Evolutionary conservation across 2,329 filamentous ascomycete species (phyloP), one percentile per base, ranked within the genome.

Genomic region (Alternaria triticina): DNA sequence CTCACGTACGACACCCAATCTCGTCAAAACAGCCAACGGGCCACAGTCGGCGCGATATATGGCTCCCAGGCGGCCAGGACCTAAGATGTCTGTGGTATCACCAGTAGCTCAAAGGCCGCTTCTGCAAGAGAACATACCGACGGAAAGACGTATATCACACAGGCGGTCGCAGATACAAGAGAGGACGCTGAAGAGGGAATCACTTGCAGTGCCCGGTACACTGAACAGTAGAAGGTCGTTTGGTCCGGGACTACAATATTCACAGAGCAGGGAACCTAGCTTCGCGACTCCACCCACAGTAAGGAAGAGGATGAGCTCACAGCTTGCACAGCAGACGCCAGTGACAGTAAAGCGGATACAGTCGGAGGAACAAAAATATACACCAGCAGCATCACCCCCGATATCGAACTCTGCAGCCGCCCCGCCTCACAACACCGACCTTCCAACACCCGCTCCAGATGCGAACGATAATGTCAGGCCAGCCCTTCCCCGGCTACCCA

Each of bases 1-100:
- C 30, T 77, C 77, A 59, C 66, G 71, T 8, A 78, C 75, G 15
- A 77, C 75, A 23, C 70, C 77, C 2, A 79, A 74, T 55, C 65
- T 78, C 20, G 54, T 64, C n/a, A 72, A 70, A 15, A 28, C 28
- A 11, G 30, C 52, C n/a, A 58, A 59, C 25, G 65, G 68, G 43
- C 57, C 62, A 10, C 67, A 61, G n/a, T 27, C 57, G 28, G 59
- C 50, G 11, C 55, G 58, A 25, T 69, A 66, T 36, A 70, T 71
- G 62, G 61, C 65, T 27, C 66, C 71, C 15, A 72, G 69, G 44
- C 74, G 65, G 44, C 33, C 69, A 47, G 65, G 43, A 33, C 30
- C 67, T 33, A 70, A 68, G 58, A 62, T 45, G 13, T 28, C 60
- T 33, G 28, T 52, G 15, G 57, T 54, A 33, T 61, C 67, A 28